These are phyloP conservation scores for Mycena alexandri DNA, from an alignment of 768 basidiomycete genomes.

Conservation along the genomic window DNA sequence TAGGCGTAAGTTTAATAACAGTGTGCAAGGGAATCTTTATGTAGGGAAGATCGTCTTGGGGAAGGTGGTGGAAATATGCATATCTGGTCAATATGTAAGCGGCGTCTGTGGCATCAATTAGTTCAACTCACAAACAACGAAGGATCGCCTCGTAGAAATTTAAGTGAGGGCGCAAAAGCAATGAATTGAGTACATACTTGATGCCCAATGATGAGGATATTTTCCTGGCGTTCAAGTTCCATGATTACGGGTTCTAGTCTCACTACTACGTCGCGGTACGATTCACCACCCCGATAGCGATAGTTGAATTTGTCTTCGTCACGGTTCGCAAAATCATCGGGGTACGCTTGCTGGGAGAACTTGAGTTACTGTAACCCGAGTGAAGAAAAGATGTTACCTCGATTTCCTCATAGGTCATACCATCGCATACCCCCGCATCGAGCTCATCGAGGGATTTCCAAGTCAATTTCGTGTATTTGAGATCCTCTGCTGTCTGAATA, in stretches of 20 bases:
- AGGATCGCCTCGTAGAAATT: conserved; percentile 70
- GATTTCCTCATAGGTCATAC: conserved; percentile 99
- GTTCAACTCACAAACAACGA: conserved; percentile 73
- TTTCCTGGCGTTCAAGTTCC: conserved; percentile 98
- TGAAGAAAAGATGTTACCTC: conserved; percentile 67
- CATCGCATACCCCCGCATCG: conserved; percentile 99
- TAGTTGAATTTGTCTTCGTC: conserved; percentile 99
- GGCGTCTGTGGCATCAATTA: conserved; percentile 1
- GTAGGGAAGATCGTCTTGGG: conserved; percentile 95
- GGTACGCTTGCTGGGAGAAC: conserved; percentile 81
- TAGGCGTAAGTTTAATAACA: conserved; percentile 97
- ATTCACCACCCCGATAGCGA: conserved; percentile 96
- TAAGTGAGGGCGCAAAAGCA: too few relatives aligned
- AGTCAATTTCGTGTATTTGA: conserved; percentile 92
- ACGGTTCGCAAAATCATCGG: conserved; percentile 97
- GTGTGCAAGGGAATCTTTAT: conserved; percentile 98
- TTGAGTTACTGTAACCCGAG: not conserved
- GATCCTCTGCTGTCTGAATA: conserved; percentile 85
- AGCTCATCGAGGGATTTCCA: conserved; percentile 99
- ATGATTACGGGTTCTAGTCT: conserved; percentile 98
- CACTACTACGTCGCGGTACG: conserved; percentile 96
- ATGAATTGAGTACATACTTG: conserved; percentile 62
- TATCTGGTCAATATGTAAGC: conserved; percentile 66
- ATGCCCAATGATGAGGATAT: conserved; percentile 96
- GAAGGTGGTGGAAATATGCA: conserved; percentile 94